Evolutionary conservation across 2,329 filamentous ascomycete species (phyloP).

Genomic region (Cercospora sp.): DNA sequence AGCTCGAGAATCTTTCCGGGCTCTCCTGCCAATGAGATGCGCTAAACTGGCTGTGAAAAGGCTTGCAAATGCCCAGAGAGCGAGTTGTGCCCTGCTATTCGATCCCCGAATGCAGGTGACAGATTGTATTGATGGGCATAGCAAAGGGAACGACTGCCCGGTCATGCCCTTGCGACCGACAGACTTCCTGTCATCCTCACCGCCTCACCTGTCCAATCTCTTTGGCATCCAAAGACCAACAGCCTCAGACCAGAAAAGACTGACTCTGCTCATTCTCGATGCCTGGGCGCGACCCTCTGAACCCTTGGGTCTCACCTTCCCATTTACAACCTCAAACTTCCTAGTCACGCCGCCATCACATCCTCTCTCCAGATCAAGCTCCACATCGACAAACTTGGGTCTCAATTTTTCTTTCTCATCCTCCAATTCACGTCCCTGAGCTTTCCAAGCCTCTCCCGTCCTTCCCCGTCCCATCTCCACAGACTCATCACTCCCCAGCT

Average conservation of each 20-base stretch:
- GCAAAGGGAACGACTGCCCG: neutral
- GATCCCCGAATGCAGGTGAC: no score
- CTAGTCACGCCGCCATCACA: constrained; percentile 5
- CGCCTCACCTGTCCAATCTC: constrained; percentile 10
- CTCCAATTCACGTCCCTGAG: neutral
- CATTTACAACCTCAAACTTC: constrained; percentile 4
- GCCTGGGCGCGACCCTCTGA: constrained; percentile 8
- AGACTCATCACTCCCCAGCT: constrained; percentile 30
- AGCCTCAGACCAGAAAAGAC: constrained; percentile 33
- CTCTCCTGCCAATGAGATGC: no score
- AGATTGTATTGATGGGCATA: neutral
- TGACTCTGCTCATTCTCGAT: constrained; percentile 22
- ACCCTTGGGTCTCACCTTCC: constrained; percentile 19
- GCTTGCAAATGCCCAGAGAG: no score
- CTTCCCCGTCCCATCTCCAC: constrained; percentile 29
- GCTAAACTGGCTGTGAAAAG: no score
- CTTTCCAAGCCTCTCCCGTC: constrained; percentile 30
- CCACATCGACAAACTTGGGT: neutral
- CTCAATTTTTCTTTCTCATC: neutral
- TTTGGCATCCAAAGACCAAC: constrained; percentile 33
- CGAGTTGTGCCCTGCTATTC: no score
- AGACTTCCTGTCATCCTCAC: neutral
- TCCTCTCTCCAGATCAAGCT: constrained; percentile 1
- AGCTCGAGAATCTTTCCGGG: no score
- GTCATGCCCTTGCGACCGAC: neutral